Evolutionary conservation across 2,329 filamentous ascomycete species (phyloP).

Genomic region (Diaporthe batatas): DNA sequence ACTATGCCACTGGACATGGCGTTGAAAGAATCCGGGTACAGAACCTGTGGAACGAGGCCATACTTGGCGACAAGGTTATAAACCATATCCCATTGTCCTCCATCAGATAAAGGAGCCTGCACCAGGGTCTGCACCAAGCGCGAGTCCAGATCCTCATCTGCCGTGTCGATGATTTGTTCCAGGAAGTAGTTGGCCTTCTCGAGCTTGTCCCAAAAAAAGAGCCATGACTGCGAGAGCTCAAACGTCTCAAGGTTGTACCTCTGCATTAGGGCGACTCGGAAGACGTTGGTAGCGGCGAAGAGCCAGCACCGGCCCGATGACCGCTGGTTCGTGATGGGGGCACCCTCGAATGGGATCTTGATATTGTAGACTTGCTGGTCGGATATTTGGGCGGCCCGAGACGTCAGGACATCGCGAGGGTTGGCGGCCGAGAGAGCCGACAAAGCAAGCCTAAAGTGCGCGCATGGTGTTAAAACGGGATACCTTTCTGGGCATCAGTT

Average conservation of each 20-base stretch:
- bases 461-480: constrained; percentile 54
- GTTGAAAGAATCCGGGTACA: constrained; percentile 88
- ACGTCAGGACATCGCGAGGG: constrained; percentile 75
- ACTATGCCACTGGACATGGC: constrained; percentile 78
- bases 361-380: constrained; percentile 88
- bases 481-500: not conserved
- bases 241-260: constrained; percentile 82
- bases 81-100: constrained; percentile 94
- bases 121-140: constrained; percentile 80
- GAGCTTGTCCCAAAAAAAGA: constrained; percentile 95
- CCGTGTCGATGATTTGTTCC: constrained; percentile 84
- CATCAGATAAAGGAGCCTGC: constrained; percentile 78
- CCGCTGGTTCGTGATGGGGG: constrained; percentile 87
- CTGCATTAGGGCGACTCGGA: constrained; percentile 89
- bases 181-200: constrained; percentile 94
- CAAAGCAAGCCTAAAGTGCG: constrained; percentile 73
- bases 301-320: constrained; percentile 90
- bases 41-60: constrained; percentile 83
- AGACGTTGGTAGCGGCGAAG: constrained; percentile 92
- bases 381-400: constrained; percentile 70
- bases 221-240: constrained; percentile 87
- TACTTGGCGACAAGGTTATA: constrained; percentile 89
- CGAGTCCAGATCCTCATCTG: constrained; percentile 76
- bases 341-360: constrained; percentile 84
- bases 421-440: constrained; percentile 78